Percentiles rank a stretch among this genome's conserved stretches.
These are phyloP conservation scores for Trichosporon coremiiforme DNA, from an alignment of 1,284 basidiomycete species.

Conservation along the genomic window DNA sequence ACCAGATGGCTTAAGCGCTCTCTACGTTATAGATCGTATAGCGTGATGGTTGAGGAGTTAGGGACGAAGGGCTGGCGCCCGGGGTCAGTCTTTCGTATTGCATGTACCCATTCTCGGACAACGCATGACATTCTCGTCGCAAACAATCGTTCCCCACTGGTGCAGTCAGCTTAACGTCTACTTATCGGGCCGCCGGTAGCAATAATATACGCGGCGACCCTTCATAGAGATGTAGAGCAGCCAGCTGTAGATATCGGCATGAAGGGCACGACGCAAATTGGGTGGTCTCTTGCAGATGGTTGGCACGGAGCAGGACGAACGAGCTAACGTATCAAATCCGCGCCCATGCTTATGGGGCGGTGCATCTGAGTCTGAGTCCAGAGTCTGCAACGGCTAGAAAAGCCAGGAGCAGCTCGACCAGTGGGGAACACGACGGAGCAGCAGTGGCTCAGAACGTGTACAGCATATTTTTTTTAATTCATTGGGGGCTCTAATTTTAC, in stretches of 20 bases:
- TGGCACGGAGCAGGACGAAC: background rate
- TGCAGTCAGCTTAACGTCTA: background rate
- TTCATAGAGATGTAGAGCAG: background rate
- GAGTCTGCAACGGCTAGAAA: too few relatives aligned
- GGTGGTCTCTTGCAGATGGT: background rate
- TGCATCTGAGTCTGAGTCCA: too few relatives aligned
- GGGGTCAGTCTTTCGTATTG: constrained; percentile 37
- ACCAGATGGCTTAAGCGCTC: constrained; percentile 83
- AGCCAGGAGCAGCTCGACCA: too few relatives aligned
- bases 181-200: background rate
- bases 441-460: too few relatives aligned
- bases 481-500: too few relatives aligned
- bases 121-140: constrained; percentile 17
- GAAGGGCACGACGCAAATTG: background rate
- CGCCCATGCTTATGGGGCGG: background rate
- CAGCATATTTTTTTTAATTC: too few relatives aligned
- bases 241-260: background rate
- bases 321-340: background rate
- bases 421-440: too few relatives aligned
- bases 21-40: constrained; percentile 19
- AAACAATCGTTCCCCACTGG: background rate
- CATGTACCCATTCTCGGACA: constrained; percentile 40
- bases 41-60: constrained; percentile 26
- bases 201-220: background rate
- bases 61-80: constrained; percentile 35